A percentile compares a stretch with the other conserved stretches of the same genome.
Evolutionary conservation across 1,139 yeast genomes (phyloP).

Genomic region (Debaryomycetaceae sp.): DNA sequence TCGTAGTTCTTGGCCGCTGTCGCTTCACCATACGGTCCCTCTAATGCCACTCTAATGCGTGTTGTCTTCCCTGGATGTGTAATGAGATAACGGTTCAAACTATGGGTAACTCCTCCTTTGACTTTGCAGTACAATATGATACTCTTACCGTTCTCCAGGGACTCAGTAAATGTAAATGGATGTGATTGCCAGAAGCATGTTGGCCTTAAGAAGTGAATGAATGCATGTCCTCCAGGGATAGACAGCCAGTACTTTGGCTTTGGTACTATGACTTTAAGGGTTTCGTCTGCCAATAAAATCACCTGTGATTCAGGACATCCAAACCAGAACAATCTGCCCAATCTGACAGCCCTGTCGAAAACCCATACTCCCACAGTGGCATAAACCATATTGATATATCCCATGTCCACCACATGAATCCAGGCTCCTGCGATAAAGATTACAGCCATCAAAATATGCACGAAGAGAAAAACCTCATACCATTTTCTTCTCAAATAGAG

Average conservation of each 20-base stretch:
- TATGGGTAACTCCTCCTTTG: constrained; percentile 38
- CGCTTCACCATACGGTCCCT: constrained; percentile 41
- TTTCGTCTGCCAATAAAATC: constrained; percentile 32
- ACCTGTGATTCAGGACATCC: constrained; percentile 40
- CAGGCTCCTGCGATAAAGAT: constrained; percentile 41
- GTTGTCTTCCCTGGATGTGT: constrained; percentile 22
- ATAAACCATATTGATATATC: constrained; percentile 39
- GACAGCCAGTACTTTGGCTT: constrained; percentile 40
- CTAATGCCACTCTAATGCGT: constrained; percentile 32
- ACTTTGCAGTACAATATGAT: constrained; percentile 30
- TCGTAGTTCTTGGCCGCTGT: constrained; percentile 27
- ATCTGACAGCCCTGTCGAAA: constrained; percentile 38
- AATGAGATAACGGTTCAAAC: constrained; percentile 26
- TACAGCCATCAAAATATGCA: constrained; percentile 41
- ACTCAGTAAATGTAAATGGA: constrained; percentile 36
- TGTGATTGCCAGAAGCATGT: constrained; percentile 43
- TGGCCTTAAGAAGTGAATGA: constrained; percentile 40
- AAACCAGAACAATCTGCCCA: constrained; percentile 28
- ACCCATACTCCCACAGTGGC: constrained; percentile 43
- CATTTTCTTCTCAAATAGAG: constrained; percentile 36
- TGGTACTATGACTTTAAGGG: constrained; percentile 38
- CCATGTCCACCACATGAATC: constrained; percentile 38
- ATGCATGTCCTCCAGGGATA: constrained; percentile 52
- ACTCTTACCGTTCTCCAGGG: constrained; percentile 16
- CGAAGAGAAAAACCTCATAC: constrained; percentile 41